Evolutionary conservation across 257 asterid species (phyloP), one percentile per base, ranked within the genome.

Genomic region (Leptodermis oblonga): DNA sequence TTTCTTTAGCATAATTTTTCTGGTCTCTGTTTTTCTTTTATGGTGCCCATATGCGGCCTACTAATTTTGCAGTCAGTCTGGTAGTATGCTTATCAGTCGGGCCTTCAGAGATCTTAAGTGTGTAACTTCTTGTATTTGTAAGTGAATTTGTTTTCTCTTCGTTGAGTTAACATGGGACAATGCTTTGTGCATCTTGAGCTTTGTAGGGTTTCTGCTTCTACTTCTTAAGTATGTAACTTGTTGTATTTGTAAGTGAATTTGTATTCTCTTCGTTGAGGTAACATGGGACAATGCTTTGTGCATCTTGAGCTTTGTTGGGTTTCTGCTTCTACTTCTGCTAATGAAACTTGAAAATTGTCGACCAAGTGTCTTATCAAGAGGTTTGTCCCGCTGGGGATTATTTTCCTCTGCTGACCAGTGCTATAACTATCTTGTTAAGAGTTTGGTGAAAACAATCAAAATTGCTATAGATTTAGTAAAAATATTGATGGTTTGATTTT

Each of bases 51-150:
- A 39, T 5, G 49, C 5, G n/a, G 14, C n/a, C 51, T 45, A 45
- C 13, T 17, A 60, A 28, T 37, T 26, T 62, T 62, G 61, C 43
- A 22, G 26, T 61, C 46, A 61, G 15, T 20, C 45, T 17, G 4
- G 13, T 52, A 52, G 59, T 52, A 52, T 8, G 23, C 26, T 36
- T 37, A 60, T 36, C 45, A 31, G 65, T 34, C 33, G 13, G 45
- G 67, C 53, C 53, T 63, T 41, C 22, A 52, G 58, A 52, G 58
- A 52, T 30, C 58, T n/a, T 52, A n/a, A 52, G 58, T 30, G 20
- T 52, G 9, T 20, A 3, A 52, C 58, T 20, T 62, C 4, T 61
- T 62, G 17, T 20, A 51, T 51, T n/a, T 20, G 28, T 52, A 52
- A 54, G 34, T 28, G 53, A 14, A 45, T 49, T 65, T 15, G 37